phyloP scores from a whole-genome alignment of 2,329 filamentous ascomycete genomes.

The Xylariaceae sp. region DNA sequence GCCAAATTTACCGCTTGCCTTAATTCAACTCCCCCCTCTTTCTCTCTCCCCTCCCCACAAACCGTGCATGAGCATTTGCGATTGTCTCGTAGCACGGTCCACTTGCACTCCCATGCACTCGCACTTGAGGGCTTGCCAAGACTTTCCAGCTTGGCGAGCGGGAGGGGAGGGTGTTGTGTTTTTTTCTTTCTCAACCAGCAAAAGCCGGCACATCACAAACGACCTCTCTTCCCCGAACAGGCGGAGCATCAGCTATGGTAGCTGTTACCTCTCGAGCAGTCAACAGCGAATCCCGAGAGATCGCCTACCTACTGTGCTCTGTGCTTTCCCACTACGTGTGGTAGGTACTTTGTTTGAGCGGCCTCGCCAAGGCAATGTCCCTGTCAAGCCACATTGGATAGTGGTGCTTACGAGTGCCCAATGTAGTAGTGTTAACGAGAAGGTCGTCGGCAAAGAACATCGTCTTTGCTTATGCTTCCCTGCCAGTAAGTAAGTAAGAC shows the following conservation, averaged over 20 bases:
- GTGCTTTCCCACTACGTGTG: no score
- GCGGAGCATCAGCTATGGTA: slow-evolving; percentile 1
- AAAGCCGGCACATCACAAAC: slow-evolving; percentile 12
- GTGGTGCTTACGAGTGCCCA: no score
- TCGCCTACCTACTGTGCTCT: no score
- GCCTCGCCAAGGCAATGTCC: no score
- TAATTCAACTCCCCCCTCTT: background rate
- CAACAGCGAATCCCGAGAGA: background rate
- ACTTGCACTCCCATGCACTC: background rate
- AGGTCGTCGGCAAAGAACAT: no score
- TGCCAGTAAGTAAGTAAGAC: no score
- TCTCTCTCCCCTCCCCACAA: slow-evolving; percentile 9
- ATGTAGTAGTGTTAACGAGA: no score
- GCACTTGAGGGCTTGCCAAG: slow-evolving; percentile 9
- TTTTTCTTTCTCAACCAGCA: slow-evolving; percentile 5
- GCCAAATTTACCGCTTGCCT: slow-evolving; percentile 22
- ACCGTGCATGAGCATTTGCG: slow-evolving; percentile 6
- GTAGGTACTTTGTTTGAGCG: no score
- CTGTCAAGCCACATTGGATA: no score
- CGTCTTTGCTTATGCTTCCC: no score
- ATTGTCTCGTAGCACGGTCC: background rate
- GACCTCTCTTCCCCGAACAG: slow-evolving; percentile 4
- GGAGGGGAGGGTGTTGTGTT: background rate
- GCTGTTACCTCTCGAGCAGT: background rate
- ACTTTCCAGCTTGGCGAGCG: background rate